phyloP scores from a whole-genome alignment of 108 stramenopile species.

The Pseudonitzschia multiseries region DNA sequence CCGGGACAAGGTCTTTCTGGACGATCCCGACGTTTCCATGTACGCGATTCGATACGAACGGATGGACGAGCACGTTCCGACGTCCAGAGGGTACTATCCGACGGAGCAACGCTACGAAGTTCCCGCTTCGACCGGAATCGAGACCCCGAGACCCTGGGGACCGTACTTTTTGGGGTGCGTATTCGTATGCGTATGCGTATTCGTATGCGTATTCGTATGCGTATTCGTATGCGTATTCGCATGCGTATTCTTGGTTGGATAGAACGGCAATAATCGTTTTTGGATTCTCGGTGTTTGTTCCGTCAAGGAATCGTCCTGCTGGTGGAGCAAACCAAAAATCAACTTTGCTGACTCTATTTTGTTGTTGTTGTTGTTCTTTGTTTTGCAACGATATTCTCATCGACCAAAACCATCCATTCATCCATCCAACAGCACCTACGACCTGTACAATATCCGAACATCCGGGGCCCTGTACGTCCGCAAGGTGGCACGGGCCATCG shows the following conservation, averaged over 20 bases:
- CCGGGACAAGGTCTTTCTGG: constrained; percentile 10
- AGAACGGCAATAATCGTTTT: too few relatives aligned
- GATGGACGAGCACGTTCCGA: constrained; percentile 85
- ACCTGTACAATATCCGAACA: constrained; percentile 62
- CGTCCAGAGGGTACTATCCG: constrained; percentile 55
- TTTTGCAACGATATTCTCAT: background rate
- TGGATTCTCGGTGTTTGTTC: background rate
- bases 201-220: background rate
- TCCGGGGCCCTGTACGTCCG: constrained; percentile 85
- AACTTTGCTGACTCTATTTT: too few relatives aligned
- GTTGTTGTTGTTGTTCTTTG: background rate
- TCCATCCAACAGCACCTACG: constrained; percentile 46
- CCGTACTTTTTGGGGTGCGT: constrained; percentile 81
- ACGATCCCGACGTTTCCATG: constrained; percentile 48
- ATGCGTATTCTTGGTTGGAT: too few relatives aligned
- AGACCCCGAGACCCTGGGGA: constrained; percentile 71
- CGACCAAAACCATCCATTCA: background rate
- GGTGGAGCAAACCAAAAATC: background rate
- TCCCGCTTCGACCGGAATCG: constrained; percentile 52
- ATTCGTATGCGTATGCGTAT: background rate
- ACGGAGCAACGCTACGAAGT: constrained; percentile 56
- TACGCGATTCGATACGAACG: constrained; percentile 79
- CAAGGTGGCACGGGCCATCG: constrained; percentile 74
- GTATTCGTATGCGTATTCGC: too few relatives aligned
- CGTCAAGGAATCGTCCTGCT: too few relatives aligned